phyloP scores from a whole-genome alignment of 768 basidiomycete species.

The Russula olivacea region DNA sequence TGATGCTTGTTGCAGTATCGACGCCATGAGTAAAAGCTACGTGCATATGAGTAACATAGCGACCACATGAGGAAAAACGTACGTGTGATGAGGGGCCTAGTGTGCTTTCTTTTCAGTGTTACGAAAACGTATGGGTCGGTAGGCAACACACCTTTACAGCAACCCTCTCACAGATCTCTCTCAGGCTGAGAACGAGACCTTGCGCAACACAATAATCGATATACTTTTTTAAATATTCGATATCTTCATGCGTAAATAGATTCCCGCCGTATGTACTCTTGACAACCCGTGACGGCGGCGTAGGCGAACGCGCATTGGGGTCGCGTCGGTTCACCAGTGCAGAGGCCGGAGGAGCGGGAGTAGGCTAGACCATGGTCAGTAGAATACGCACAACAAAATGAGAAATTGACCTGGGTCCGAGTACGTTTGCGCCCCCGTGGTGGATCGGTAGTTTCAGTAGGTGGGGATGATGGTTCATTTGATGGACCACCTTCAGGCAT shows the following conservation, averaged over 20 bases:
- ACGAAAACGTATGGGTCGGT: neutral
- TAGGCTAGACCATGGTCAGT: conserved; percentile 36
- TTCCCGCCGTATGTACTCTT: conserved; percentile 90
- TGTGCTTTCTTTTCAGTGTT: neutral
- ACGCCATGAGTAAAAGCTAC: conserved; percentile 84
- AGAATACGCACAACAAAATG: neutral
- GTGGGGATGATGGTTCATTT: conserved; percentile 35
- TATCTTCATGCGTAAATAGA: conserved; percentile 78
- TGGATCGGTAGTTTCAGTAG: conserved; percentile 32
- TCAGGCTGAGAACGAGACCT: conserved; percentile 70
- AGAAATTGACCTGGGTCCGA: conserved; percentile 44
- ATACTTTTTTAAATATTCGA: conserved; percentile 78
- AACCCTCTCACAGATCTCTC: conserved; percentile 84
- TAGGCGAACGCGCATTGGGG: conserved; percentile 72
- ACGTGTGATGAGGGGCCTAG: conserved; percentile 88
- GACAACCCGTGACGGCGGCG: conserved; percentile 75
- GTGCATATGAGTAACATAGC: conserved; percentile 4
- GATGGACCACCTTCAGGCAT: conserved; percentile 47
- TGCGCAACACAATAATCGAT: conserved; percentile 89
- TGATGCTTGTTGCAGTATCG: conserved; percentile 91
- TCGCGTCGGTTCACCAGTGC: conserved; percentile 59
- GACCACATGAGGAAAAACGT: conserved; percentile 28
- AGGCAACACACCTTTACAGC: conserved; percentile 60
- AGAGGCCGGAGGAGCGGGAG: conserved; percentile 62
- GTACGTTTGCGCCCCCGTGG: conserved; percentile 64